Evolutionary conservation across 1,284 basidiomycete genomes (phyloP).

Genomic region (Ustilago curta): DNA sequence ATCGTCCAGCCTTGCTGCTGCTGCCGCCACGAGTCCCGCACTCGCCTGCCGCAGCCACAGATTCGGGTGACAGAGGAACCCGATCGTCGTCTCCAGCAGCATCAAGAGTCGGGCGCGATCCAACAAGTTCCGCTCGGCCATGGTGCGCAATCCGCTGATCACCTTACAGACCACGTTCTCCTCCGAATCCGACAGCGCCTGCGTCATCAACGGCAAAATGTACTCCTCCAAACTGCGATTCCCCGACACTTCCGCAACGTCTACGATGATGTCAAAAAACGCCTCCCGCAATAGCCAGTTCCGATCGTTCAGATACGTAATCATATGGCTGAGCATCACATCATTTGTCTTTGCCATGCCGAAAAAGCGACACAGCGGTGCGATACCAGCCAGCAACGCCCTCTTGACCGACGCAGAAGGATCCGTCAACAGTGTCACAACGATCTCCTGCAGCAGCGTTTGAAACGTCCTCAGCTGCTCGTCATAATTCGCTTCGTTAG

Average conservation of each 20-base stretch:
- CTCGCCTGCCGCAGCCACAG: constrained; percentile 97
- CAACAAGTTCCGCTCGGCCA: constrained; percentile 87
- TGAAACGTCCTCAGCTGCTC: constrained; percentile 82
- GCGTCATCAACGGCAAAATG: constrained; percentile 92
- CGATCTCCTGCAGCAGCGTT: constrained; percentile 85
- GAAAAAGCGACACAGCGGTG: constrained; percentile 89
- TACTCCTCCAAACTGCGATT: constrained; percentile 74
- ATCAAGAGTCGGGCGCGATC: constrained; percentile 95
- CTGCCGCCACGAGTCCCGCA: constrained; percentile 84
- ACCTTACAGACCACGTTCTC: constrained; percentile 92
- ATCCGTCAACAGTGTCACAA: constrained; percentile 78
- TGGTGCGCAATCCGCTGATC: constrained; percentile 82
- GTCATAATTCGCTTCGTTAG: constrained; percentile 56
- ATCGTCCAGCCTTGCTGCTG: constrained; percentile 77
- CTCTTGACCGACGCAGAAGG: constrained; percentile 73
- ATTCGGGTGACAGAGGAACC: constrained; percentile 95
- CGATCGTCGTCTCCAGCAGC: constrained; percentile 84
- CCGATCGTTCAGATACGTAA: constrained; percentile 97
- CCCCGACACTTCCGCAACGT: constrained; percentile 76
- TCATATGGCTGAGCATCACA: constrained; percentile 94
- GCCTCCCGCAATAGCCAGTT: constrained; percentile 86
- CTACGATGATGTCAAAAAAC: constrained; percentile 95
- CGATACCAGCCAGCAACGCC: constrained; percentile 78
- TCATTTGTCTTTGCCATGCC: constrained; percentile 93
- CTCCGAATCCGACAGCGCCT: constrained; percentile 86